These are phyloP conservation scores for Mycena haematopus DNA, from an alignment of 768 basidiomycete genomes.

Conservation along the genomic window DNA sequence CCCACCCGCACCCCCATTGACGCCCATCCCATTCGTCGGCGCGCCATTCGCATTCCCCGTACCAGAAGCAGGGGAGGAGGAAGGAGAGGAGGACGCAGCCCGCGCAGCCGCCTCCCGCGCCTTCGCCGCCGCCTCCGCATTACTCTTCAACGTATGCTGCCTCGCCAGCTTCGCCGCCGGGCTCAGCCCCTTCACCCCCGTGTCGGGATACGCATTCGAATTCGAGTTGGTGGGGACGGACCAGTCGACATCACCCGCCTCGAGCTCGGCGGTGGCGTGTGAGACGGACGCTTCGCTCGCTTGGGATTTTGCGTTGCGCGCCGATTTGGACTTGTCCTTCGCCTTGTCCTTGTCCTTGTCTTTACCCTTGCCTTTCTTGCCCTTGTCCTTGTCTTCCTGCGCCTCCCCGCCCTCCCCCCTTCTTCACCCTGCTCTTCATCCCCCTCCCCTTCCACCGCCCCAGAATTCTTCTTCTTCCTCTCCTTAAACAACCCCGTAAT, in stretches of 20 bases:
- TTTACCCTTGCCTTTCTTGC: slow-evolving; percentile 59
- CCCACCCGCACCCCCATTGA: slow-evolving; percentile 41
- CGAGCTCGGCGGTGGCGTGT: slow-evolving; percentile 85
- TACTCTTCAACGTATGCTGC: slow-evolving; percentile 90
- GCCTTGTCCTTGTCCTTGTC: slow-evolving; percentile 61
- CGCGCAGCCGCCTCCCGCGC: slow-evolving; percentile 67
- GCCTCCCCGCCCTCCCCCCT: slow-evolving; percentile 46
- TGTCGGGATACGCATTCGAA: too few species aligned
- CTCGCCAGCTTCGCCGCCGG: slow-evolving; percentile 90
- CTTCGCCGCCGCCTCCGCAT: slow-evolving; percentile 77
- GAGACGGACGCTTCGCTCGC: slow-evolving; percentile 76
- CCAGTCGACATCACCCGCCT: slow-evolving; percentile 75
- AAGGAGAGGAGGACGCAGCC: slow-evolving; percentile 46
- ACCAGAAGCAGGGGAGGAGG: slow-evolving; percentile 41
- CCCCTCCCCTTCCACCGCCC: slow-evolving; percentile 43
- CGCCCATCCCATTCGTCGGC: slow-evolving; percentile 23
- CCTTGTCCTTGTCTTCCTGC: slow-evolving; percentile 47
- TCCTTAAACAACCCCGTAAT: slow-evolving; percentile 96
- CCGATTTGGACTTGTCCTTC: slow-evolving; percentile 44
- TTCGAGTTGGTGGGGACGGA: too few species aligned
- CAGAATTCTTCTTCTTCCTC: slow-evolving; percentile 66
- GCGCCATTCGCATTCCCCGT: not conserved
- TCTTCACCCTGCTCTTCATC: slow-evolving; percentile 51
- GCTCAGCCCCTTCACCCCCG: slow-evolving; percentile 76
- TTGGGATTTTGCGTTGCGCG: slow-evolving; percentile 51